Evolutionary conservation across 176 grass and related monocot genomes (phyloP).

Genomic region (Coix lacrymajobi): DNA sequence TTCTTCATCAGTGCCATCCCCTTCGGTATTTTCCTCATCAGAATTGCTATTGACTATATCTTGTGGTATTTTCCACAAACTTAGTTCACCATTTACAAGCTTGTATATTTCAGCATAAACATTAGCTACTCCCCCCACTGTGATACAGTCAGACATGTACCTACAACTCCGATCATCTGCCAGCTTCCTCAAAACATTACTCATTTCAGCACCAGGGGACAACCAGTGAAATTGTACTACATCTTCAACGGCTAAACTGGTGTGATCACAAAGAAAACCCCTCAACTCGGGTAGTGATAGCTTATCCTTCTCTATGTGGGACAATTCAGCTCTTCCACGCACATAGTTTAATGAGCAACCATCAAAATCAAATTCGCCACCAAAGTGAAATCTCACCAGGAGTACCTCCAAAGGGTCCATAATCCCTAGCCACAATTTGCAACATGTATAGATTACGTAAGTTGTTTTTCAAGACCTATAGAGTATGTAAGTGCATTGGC

Average conservation of each 20-base stretch:
- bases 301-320: neutral
- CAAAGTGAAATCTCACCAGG: neutral
- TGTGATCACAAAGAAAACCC: neutral
- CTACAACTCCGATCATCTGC: neutral
- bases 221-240: neutral
- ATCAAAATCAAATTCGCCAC: neutral
- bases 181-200: neutral
- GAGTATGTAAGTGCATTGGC: too few species aligned
- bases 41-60: too few species aligned
- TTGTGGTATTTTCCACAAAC: too few species aligned
- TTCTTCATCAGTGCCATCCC: too few species aligned
- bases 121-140: neutral
- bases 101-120: too few species aligned
- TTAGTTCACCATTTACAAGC: too few species aligned
- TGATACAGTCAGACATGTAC: neutral
- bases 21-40: too few species aligned
- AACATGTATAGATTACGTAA: too few species aligned
- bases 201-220: neutral
- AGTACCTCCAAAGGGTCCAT: neutral
- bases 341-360: neutral
- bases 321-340: neutral
- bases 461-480: too few species aligned
- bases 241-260: neutral
- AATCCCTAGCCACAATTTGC: too few species aligned
- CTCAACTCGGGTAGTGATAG: neutral